Evolutionary conservation across 2,329 filamentous ascomycete genomes (phyloP).

Genomic region (Lasiodiplodia citricola): DNA sequence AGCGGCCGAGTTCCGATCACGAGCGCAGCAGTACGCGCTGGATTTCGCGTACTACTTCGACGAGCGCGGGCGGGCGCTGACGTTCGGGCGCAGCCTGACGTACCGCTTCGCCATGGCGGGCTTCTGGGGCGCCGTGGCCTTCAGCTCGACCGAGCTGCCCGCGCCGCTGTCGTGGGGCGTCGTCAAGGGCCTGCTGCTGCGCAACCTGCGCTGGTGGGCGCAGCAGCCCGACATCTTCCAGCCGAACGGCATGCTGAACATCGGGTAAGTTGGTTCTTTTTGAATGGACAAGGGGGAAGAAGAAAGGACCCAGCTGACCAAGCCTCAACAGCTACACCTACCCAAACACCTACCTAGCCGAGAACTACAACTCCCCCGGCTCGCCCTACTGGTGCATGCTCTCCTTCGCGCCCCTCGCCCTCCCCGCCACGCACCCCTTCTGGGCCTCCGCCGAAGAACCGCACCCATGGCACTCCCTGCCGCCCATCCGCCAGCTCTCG

Average conservation of each 20-base stretch:
- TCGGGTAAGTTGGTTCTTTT: conserved; percentile 54
- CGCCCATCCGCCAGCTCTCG: conserved; percentile 62
- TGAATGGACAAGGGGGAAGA: not conserved
- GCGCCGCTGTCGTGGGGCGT: conserved; percentile 77
- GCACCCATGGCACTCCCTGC: conserved; percentile 57
- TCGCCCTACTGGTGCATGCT: conserved; percentile 79
- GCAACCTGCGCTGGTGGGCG: conserved; percentile 81
- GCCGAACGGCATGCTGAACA: conserved; percentile 73
- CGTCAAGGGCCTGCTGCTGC: conserved; percentile 75
- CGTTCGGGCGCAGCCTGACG: conserved; percentile 77
- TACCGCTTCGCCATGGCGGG: conserved; percentile 88
- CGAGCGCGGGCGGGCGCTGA: conserved; percentile 71
- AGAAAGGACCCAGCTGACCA: not conserved
- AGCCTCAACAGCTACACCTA: conserved; percentile 65
- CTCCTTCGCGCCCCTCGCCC: conserved; percentile 74
- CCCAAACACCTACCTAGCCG: conserved; percentile 80
- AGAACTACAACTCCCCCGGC: conserved; percentile 83
- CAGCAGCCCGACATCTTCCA: conserved; percentile 77
- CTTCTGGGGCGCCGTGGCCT: conserved; percentile 80
- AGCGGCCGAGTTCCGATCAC: conserved; percentile 70
- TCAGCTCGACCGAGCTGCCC: conserved; percentile 75
- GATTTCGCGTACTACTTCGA: conserved; percentile 81
- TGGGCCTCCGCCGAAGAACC: conserved; percentile 73
- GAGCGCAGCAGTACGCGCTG: conserved; percentile 69
- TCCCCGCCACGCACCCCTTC: conserved; percentile 73